Conservation (phyloP, 495 filamentous ascomycete genomes). For the Neurospora sp. region DNA sequence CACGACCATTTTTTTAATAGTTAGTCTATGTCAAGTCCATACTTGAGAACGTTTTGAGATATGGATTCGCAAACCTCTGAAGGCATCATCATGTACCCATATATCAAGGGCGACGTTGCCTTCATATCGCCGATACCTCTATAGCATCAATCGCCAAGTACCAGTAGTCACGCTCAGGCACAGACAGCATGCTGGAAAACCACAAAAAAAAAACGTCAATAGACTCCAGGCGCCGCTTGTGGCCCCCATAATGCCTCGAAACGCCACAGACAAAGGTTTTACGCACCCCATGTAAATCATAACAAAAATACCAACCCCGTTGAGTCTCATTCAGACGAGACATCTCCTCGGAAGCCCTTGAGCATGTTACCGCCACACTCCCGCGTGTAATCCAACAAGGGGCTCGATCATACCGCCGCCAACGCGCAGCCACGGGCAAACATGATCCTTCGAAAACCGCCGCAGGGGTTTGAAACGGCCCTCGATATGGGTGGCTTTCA, state of each 20-base stretch:
- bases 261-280: neutral
- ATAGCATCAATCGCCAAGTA: neutral
- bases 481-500: neutral
- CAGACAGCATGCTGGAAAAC: neutral
- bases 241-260: neutral
- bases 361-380: neutral
- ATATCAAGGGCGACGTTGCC: neutral
- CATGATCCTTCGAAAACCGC: neutral
- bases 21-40: neutral
- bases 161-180: neutral
- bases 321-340: neutral
- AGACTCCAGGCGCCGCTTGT: neutral
- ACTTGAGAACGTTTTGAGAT: neutral
- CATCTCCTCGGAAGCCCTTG: neutral
- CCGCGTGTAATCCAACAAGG: neutral
- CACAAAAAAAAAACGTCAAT: neutral
- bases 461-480: neutral
- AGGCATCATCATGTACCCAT: neutral
- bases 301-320: neutral
- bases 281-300: neutral
- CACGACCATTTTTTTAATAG: neutral
- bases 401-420: neutral
- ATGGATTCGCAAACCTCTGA: neutral
- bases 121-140: neutral
- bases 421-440: neutral